Base-by-base conservation (phyloP, 495 filamentous ascomycete species). In the Bathelium albidoporum region DNA sequence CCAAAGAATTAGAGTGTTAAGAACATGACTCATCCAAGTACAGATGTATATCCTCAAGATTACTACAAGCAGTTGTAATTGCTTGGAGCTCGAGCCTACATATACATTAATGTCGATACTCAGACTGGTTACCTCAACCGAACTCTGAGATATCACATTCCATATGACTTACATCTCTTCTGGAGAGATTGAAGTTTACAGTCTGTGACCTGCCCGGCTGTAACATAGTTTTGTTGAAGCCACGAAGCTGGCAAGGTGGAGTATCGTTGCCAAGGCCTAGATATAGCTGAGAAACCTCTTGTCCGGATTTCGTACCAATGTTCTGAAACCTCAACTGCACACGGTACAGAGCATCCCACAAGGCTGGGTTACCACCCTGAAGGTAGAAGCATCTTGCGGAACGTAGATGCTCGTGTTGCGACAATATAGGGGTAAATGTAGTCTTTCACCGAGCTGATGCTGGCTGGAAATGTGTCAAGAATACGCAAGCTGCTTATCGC, bases 131-230 rank as follows among this genome's bases (percentile, higher is more conserved):
- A 55, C 49, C 2, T 55, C 49, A 2, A 55, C 49, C 63, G 64
- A 69, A 24, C 31, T 34, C 61, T 82, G 75, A 60, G 52, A 64
- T 0, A 65, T 60, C 1, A 71, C 66, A 62, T 85, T 80, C 84
- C 84, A 87, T 55, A 81, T 79, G 59, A n/a, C 79, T 81, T 59
- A 87, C 53, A 68, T 87, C 84, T 55, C 78, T 79, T 59, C 76
- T 73, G 41, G 72, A 66, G 41, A 87, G 64, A n/a, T 72, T 71
- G 62, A 85, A 83, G 0, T 72, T 78, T 1, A 79, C 79, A 3
- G 69, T 78, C 3, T 73, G 71, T 22, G 68, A 74, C 32, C 74
- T 73, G n/a, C 79, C 81, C 0, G 76, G 65, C 29, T 72, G 70
- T 1, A 87, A 64, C 32, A 68, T 71, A n/a, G 81, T 61, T 76